Evolutionary conservation across 2,329 filamentous ascomycete species (phyloP), one percentile per base, ranked within the genome.

Genomic region (Aspergillus hortae): DNA sequence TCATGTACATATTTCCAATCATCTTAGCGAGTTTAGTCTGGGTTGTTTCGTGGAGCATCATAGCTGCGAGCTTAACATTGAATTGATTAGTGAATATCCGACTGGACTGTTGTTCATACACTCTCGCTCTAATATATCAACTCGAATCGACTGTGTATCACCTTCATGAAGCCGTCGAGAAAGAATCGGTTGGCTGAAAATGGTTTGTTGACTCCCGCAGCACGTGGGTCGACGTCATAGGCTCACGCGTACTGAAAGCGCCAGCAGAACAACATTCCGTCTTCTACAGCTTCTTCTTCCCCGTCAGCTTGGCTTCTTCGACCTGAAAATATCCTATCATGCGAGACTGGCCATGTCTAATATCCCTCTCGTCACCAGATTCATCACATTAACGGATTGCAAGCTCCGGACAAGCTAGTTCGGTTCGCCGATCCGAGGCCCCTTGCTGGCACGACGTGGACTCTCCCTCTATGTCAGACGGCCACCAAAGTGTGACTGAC

Each of bases 191-290:
- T 38, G 35, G 35, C 4, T 38, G 30, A 17, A 15, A 35, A 46
- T 33, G 44, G 9, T 19, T 46, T 17, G 43, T 30, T 40, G 47
- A 33, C 23, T 35, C 14, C 40, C 17, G 23, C 12, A 15, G 61
- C 67, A 69, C 66, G 67, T 69, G 67, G 62, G 46, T 42, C 65
- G 66, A 69, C 67, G 67, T 69, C 67, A 69, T 69, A 60, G 60
- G 61, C 46, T 32, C 33, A 54, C 44, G 53, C 52, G 47, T 49
- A 42, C 56, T 49, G 35, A 51, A 52, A n/a, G 19, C 15, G 40
- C 19, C 17, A 19, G 19, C 45, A n/a, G 32, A 30, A 44, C 41
- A 17, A 38, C 14, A 33, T 21, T 30, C 9, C n/a, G 17, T 17
- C 42, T 25, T 41, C 47, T 23, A 44, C 42, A 44, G 27, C 32